These are phyloP conservation scores for Penicillium freii DNA, from an alignment of 2,329 filamentous ascomycete genomes.

Conservation along the genomic window DNA sequence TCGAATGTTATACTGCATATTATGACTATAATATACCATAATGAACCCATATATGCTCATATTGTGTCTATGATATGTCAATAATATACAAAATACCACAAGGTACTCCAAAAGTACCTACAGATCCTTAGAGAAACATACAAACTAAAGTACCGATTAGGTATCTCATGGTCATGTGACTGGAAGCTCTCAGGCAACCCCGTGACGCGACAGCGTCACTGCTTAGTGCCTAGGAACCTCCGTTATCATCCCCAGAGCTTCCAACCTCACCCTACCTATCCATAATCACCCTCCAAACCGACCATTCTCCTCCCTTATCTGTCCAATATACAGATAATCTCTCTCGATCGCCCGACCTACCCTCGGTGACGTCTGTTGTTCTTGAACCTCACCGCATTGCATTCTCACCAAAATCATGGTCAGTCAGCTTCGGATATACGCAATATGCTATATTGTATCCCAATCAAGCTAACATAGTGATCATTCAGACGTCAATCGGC, in stretches of 20 bases:
- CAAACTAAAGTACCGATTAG: background rate
- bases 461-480: constrained; percentile 17
- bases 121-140: background rate
- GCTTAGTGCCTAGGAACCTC: constrained; percentile 12
- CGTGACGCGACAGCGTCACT: constrained; percentile 32
- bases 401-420: constrained; percentile 21
- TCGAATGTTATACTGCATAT: background rate
- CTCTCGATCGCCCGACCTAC: background rate
- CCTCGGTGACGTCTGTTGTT: constrained; percentile 4
- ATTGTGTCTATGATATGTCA: background rate
- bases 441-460: background rate
- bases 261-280: constrained; percentile 12
- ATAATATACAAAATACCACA: background rate
- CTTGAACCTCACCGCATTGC: constrained; percentile 9
- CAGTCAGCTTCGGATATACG: background rate
- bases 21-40: background rate
- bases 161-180: constrained; percentile 17
- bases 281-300: background rate
- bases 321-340: background rate
- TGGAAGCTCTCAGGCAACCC: constrained; percentile 29
- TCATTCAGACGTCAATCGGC: constrained; percentile 88
- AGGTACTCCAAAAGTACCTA: background rate
- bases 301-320: background rate
- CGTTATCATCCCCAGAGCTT: constrained; percentile 25
- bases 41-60: background rate